phyloP scores from a whole-genome alignment of 148 eudicot species.

The Rhododendron kiyosumense region DNA sequence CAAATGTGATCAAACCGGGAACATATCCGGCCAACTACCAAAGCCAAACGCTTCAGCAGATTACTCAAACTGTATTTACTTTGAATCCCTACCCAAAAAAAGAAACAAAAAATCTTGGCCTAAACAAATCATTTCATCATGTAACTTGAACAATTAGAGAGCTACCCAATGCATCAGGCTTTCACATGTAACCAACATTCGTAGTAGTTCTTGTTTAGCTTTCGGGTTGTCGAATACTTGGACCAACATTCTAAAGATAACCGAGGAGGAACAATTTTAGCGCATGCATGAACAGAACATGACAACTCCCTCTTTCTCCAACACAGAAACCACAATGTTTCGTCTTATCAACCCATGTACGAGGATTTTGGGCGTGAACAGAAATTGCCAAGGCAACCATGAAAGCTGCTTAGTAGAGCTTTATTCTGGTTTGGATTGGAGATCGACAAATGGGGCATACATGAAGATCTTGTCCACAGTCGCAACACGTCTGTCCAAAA shows the following conservation, averaged over 20 bases:
- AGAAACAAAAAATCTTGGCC: background rate
- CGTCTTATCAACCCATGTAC: background rate
- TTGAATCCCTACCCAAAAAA: background rate
- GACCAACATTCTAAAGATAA: background rate
- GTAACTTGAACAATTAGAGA: background rate
- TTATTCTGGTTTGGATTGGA: conserved; percentile 60
- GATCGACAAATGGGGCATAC: conserved; percentile 77
- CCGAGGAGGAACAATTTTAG: background rate
- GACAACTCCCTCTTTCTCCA: background rate
- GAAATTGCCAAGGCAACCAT: background rate
- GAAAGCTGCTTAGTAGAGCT: conserved; percentile 49
- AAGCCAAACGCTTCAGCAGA: background rate
- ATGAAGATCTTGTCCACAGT: conserved; percentile 70
- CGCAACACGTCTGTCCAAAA: conserved; percentile 65
- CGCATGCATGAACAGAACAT: background rate
- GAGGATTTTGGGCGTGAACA: background rate
- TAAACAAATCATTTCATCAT: background rate
- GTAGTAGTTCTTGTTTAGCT: background rate
- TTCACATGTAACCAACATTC: background rate
- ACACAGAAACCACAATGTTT: background rate
- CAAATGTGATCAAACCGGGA: background rate
- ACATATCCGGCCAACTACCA: background rate
- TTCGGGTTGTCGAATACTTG: background rate
- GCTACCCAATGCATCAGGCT: background rate
- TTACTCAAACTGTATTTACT: background rate